Evolutionary conservation across 495 filamentous ascomycete species (phyloP), one percentile per base, ranked within the genome.

Genomic region (Articulospora tetracladia): DNA sequence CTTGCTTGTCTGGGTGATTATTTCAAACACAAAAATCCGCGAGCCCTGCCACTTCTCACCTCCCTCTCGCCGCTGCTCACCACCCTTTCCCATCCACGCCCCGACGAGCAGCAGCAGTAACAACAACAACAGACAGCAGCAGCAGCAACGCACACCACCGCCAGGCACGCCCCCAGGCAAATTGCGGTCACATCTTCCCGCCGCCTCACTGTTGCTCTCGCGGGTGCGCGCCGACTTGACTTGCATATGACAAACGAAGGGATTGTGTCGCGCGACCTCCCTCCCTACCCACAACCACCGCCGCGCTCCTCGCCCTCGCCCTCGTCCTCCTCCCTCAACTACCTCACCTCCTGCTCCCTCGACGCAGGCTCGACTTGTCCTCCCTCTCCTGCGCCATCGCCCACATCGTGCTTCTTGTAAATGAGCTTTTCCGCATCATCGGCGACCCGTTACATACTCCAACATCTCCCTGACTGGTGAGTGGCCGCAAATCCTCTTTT

Each of bases 231-330:
- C 27, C 55, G 19, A 32, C 28, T 39, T 26, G 25, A 53, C 48
- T 20, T 57, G 53, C 66, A 62, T 56, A 64, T 60, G 63, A 66
- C 66, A 66, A 69, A 66, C 67, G 58, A 65, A 62, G 57, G 60
- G 52, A 44, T 62, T 63, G 64, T 64, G 61, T 64, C 64, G 64
- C 61, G 64, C 67, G 59, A 69, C 67, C 64, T 64, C 48, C 30
- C 41, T 50, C n/a, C n/a, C 49, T 68, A 26, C 52, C 60, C 56
- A 25, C 7, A 44, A 3, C 39, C 39, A 44, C 39, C 4, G 24
- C 27, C 20, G n/a, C n/a, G n/a, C 41, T 50, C n/a, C n/a, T 54
- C 65, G 27, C 52, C 60, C 56, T 17, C 7, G n/a, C 17, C 39
- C 39, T 11, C 39, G 3, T 23, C 27, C 20, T 28, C 22, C 49